Evolutionary conservation across 148 eudicot genomes (phyloP), one percentile per base, ranked within the genome.

Genomic region (Cornus kousa): DNA sequence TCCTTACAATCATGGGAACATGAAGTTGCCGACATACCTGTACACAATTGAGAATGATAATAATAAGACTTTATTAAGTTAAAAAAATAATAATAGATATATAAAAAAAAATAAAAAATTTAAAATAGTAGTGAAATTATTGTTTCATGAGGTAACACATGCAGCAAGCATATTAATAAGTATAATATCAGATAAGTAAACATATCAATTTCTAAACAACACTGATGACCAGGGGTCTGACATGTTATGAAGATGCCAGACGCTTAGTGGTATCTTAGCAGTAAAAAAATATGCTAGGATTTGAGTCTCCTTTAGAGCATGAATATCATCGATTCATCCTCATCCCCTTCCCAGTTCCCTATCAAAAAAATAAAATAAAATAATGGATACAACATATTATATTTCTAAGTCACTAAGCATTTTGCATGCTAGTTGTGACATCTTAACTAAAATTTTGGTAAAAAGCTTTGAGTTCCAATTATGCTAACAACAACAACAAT

Each of bases 1-100:
- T 76, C 79, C 33, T 55, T 28, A 55, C 74, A 68, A 78, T 90
- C 88, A 68, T 64, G 48, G 35, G 50, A 33, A 0, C 2, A 62
- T 20, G 46, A 33, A 64, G 71, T 31, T 60, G 76, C 55, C 19
- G 75, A 80, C 83, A 81, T 65, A 71, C 79, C 80, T 81, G 77
- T 73, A 76, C 16, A 80, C 1, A 28, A 22, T 23, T 28, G 23
- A 68, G 8, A 43, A 13, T 65, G 67, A 66, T 5, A 23, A 57
- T 17, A 64, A 75, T 64, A 75, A 9, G 14, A 5, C 23, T 39
- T 20, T 43, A 1, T 23, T 3, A 57, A 46, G 67, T 14, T 8
- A 75, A 9, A 39, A 35, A 0, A 20, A 39, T 3, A 57, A 32
- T 10, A 55, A 28, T 28, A 28, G n/a, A 28, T 28, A 28, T 0